A percentile compares a stretch with the other conserved stretches of the same genome.
Evolutionary conservation across 352 stramenopile species (phyloP).

Genomic region (Globisporangium middletonii): DNA sequence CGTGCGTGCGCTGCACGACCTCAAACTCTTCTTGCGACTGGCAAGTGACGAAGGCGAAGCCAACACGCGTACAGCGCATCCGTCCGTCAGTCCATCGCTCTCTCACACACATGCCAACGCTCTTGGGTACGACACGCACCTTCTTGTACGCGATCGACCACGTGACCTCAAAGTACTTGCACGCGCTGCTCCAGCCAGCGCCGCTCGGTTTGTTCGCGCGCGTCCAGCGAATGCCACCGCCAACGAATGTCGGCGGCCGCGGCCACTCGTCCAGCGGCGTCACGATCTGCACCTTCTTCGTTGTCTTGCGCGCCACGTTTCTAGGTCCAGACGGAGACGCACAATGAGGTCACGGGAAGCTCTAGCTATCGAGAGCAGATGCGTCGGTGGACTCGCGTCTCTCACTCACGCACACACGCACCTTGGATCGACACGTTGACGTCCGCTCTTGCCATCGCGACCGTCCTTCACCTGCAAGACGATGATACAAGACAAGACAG

Average conservation of each 20-base stretch:
- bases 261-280: conserved; percentile 79
- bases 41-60: not conserved
- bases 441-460: conserved; percentile 27
- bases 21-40: conserved; percentile 81
- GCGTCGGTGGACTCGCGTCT: not conserved
- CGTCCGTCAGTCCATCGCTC: too few relatives aligned
- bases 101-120: too few relatives aligned
- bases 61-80: too few relatives aligned
- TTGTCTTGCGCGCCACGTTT: conserved; percentile 45
- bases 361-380: not conserved
- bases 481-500: not conserved
- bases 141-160: conserved; percentile 89
- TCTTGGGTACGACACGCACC: conserved; percentile 15
- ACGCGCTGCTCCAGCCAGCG: conserved; percentile 55
- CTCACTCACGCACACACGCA: conserved; percentile 8
- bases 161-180: conserved; percentile 80
- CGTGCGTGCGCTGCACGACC: conserved; percentile 72
- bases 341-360: not conserved
- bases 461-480: conserved; percentile 53
- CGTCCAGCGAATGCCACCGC: conserved; percentile 81
- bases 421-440: conserved; percentile 57
- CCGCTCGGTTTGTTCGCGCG: conserved; percentile 70
- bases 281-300: conserved; percentile 74
- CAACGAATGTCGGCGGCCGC: conserved; percentile 81
- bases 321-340: conserved; percentile 14